Percentiles rank a stretch among this genome's conserved stretches.
Conservation (phyloP, 345 rosid species). For the Eucalyptus regnans region DNA sequence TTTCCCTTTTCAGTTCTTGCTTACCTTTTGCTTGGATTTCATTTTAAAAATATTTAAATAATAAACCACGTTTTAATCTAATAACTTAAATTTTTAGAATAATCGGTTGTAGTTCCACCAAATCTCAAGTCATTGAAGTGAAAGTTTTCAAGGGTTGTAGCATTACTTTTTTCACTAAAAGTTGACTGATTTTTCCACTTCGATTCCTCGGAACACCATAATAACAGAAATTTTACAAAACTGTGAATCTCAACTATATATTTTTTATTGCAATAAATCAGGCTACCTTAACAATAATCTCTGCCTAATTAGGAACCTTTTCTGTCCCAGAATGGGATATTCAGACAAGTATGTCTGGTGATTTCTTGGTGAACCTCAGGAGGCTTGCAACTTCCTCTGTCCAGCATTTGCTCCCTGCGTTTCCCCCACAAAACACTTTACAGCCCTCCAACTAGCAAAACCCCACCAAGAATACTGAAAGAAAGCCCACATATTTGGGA, state of each 20-base stretch:
- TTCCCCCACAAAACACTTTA: conserved; percentile 86
- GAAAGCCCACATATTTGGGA: background rate
- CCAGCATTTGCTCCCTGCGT: conserved; percentile 27
- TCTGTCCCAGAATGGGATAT: background rate
- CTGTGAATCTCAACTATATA: background rate
- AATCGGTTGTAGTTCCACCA: no score
- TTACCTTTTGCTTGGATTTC: background rate
- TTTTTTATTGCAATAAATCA: background rate
- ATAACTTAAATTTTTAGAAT: no score
- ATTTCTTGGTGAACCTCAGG: background rate
- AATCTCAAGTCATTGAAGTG: background rate
- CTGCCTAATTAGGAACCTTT: background rate
- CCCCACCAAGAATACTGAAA: conserved; percentile 52
- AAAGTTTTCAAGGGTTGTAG: background rate
- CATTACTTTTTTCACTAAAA: background rate
- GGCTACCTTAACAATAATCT: background rate
- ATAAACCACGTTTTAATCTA: no score
- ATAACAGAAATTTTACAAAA: background rate
- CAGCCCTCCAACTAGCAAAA: conserved; percentile 58
- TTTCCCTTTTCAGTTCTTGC: background rate
- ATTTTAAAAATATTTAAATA: no score
- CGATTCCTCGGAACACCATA: background rate
- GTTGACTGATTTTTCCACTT: background rate
- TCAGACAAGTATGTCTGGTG: background rate
- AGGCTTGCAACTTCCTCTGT: background rate